phyloP scores from a whole-genome alignment of 768 basidiomycete species.

The Sarcomyxa edulis region DNA sequence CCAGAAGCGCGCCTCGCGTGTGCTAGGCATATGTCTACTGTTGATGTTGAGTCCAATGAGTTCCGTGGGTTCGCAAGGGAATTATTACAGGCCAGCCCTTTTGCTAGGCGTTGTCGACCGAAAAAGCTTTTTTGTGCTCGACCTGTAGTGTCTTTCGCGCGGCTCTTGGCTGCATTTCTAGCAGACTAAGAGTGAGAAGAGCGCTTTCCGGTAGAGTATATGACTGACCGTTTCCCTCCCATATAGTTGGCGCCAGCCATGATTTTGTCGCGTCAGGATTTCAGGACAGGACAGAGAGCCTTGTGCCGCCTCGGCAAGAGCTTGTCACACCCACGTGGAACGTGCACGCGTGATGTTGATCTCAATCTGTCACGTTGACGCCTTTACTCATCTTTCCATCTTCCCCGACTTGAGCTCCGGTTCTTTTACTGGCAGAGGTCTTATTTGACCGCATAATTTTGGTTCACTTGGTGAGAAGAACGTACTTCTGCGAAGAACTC shows the following conservation, averaged over 20 bases:
- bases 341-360: too few relatives aligned
- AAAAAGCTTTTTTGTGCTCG: constrained; percentile 58
- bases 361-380: too few relatives aligned
- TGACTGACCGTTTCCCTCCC: constrained; percentile 59
- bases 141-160: constrained; percentile 48
- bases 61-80: constrained; percentile 1
- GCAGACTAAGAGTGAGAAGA: neutral
- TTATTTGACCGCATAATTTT: too few relatives aligned
- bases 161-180: constrained; percentile 57
- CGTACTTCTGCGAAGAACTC: too few relatives aligned
- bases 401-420: too few relatives aligned
- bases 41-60: neutral
- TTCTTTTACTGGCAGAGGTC: too few relatives aligned
- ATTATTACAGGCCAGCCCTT: constrained; percentile 17
- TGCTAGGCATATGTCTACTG: constrained; percentile 20
- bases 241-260: constrained; percentile 78
- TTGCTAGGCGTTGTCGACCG: constrained; percentile 47
- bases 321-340: too few relatives aligned
- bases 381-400: too few relatives aligned
- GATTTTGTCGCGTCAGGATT: too few relatives aligned
- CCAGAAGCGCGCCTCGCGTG: constrained; percentile 26
- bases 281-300: too few relatives aligned
- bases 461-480: too few relatives aligned
- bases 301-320: too few relatives aligned
- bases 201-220: neutral